Conservation (phyloP, 2,329 filamentous ascomycete species). For the Fusarium begoniae region DNA sequence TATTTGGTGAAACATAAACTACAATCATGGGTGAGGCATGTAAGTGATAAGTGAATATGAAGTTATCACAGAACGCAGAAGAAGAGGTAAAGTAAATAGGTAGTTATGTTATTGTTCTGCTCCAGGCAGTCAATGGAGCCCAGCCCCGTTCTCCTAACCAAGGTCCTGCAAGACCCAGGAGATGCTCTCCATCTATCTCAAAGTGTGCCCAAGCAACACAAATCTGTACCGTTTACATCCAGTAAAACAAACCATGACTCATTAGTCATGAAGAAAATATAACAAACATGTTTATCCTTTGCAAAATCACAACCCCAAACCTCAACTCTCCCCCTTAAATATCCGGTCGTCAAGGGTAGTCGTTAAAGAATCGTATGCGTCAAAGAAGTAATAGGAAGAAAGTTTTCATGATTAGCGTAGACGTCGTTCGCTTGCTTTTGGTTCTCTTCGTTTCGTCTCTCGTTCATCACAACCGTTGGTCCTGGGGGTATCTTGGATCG, state of each 20-base stretch:
- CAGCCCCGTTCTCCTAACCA: slow-evolving; percentile 30
- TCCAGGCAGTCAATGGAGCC: slow-evolving; percentile 42
- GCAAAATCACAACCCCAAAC: slow-evolving; percentile 5
- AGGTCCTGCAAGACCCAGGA: slow-evolving; percentile 2
- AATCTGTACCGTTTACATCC: slow-evolving; percentile 16
- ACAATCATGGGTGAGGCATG: background rate
- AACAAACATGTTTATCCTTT: slow-evolving; percentile 27
- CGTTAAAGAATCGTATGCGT: slow-evolving; percentile 38
- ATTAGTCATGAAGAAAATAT: slow-evolving; percentile 17
- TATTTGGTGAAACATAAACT: background rate
- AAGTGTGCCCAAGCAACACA: slow-evolving; percentile 23
- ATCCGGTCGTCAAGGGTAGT: slow-evolving; percentile 31
- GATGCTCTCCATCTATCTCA: slow-evolving; percentile 26
- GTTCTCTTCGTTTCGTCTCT: slow-evolving; percentile 24
- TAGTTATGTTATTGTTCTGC: slow-evolving; percentile 31
- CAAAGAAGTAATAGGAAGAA: slow-evolving; percentile 24
- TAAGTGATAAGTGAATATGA: background rate
- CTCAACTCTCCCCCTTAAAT: slow-evolving; percentile 12
- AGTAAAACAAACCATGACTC: slow-evolving; percentile 18
- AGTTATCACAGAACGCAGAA: background rate
- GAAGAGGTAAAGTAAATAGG: background rate
- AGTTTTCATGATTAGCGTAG: slow-evolving; percentile 23
- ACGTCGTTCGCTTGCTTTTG: slow-evolving; percentile 11
- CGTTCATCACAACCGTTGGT: slow-evolving; percentile 23
- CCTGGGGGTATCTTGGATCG: slow-evolving; percentile 24